These are phyloP conservation scores for Wallacemonas collosoma DNA, from an alignment of 208 protist species.

Conservation along the genomic window DNA sequence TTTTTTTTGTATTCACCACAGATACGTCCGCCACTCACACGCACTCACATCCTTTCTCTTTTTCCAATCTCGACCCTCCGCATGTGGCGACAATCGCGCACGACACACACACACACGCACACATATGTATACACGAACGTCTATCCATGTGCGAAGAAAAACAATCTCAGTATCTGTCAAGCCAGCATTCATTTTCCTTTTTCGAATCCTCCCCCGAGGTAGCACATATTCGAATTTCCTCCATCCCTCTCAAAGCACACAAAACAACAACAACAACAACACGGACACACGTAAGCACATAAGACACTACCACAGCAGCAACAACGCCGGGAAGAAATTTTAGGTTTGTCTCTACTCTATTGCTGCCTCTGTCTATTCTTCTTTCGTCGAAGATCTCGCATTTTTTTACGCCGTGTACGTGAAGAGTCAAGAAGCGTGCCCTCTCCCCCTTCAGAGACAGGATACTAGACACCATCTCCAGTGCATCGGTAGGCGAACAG, in stretches of 20 bases:
- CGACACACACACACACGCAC: background rate
- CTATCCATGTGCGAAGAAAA: background rate
- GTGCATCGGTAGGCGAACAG: no score
- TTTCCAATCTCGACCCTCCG: background rate
- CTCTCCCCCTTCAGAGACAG: no score
- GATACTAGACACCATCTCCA: no score
- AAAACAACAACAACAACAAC: constrained; percentile 18
- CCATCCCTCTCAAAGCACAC: background rate
- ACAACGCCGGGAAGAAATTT: background rate
- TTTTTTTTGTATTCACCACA: background rate
- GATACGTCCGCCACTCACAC: background rate
- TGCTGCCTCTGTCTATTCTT: no score
- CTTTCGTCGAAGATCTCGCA: no score
- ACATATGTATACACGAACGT: background rate
- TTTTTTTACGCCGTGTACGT: no score
- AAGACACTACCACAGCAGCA: constrained; percentile 16
- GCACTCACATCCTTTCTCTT: background rate
- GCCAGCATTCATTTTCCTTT: constrained; percentile 9
- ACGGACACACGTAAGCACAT: background rate
- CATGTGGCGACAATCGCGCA: background rate
- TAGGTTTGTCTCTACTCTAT: no score
- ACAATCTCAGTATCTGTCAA: constrained; percentile 10
- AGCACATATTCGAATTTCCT: background rate
- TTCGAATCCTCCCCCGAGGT: background rate
- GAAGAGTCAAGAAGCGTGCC: no score